Base-by-base conservation (phyloP, 2,329 filamentous ascomycete genomes). In the Ophiostoma australiae region DNA sequence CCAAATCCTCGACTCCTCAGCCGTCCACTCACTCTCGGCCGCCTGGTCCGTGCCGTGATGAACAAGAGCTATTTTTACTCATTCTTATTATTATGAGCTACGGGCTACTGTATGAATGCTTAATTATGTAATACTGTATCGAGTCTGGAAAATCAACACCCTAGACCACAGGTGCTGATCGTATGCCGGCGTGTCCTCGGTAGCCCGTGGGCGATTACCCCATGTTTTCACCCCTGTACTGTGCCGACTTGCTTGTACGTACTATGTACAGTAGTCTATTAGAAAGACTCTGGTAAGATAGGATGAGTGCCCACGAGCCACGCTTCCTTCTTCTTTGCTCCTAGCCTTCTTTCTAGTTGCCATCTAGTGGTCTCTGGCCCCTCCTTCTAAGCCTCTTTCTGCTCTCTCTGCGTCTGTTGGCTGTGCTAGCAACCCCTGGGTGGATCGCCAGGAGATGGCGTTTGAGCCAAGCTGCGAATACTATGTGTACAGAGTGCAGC, bases 151-250 rank as follows among this genome's bases (percentile, higher is more conserved):
- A 23, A 27, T 2, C 8, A 27, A 58, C 23, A 27, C 52, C 52
- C n/a, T 58, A 4, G 52, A 23, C n/a, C 37, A 39, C 37, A 39
- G 44, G 27, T 27, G 58, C 58, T 63, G 58, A 63, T 63, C 58
- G 52, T 35, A 33, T 63, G 58, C 58, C 58, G 58, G 58, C 23
- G 58, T 63, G 58, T 33, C 58, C 52, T 58, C 23, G 52, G 52
- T 48, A 20, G 44, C 44, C 41, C 52, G 10, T 63, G 33, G 27
- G 58, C 58, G 58, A 33, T 63, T 63, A 63, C 58, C 58, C 58
- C 58, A 63, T 63, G 58, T 63, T 63, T 63, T 33, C 27, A 63
- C 58, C 58, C 58, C 58, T 63, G 58, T 58, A 39, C 52, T 31
- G n/a, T 58, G 3, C 23, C 23, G 15, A 48, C 44, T 20, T 20